phyloP scores from a whole-genome alignment of 352 stramenopile species.

The Globisporangium acanthophoron region DNA sequence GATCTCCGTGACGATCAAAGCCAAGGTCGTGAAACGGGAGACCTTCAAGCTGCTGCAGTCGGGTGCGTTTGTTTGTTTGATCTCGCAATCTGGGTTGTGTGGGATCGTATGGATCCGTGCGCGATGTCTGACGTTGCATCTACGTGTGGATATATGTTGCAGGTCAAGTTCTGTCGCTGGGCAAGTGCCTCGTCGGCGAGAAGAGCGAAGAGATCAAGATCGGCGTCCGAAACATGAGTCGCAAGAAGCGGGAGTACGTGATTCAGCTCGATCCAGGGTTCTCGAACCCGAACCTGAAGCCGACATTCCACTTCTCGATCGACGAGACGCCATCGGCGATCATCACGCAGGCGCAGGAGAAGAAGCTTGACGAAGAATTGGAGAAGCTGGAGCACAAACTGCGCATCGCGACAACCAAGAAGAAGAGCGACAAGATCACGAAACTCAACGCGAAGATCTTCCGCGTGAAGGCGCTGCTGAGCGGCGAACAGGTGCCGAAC shows the following conservation, averaged over 20 bases:
- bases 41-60: slow-evolving; percentile 88
- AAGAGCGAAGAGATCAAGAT: slow-evolving; percentile 86
- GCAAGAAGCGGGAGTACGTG: slow-evolving; percentile 85
- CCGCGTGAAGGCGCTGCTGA: slow-evolving; percentile 71
- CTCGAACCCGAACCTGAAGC: slow-evolving; percentile 52
- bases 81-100: too few relatives aligned
- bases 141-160: slow-evolving; percentile 4
- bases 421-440: slow-evolving; percentile 85
- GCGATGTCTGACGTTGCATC: neutral
- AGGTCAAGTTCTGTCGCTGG: slow-evolving; percentile 81
- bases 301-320: slow-evolving; percentile 80
- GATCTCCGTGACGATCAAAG: slow-evolving; percentile 86
- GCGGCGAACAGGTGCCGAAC: slow-evolving; percentile 60
- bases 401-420: slow-evolving; percentile 85
- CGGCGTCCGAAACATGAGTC: slow-evolving; percentile 80
- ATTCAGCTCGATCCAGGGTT: slow-evolving; percentile 80
- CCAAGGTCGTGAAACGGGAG: slow-evolving; percentile 84
- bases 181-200: slow-evolving; percentile 78
- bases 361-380: slow-evolving; percentile 86
- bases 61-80: slow-evolving; percentile 28
- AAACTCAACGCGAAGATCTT: slow-evolving; percentile 83
- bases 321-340: slow-evolving; percentile 76
- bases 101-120: too few relatives aligned
- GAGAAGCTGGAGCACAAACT: slow-evolving; percentile 89
- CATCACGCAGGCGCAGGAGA: slow-evolving; percentile 87